These are phyloP conservation scores for Apiotrichum sp. DNA, from an alignment of 1,284 basidiomycete species.

Conservation along the genomic window DNA sequence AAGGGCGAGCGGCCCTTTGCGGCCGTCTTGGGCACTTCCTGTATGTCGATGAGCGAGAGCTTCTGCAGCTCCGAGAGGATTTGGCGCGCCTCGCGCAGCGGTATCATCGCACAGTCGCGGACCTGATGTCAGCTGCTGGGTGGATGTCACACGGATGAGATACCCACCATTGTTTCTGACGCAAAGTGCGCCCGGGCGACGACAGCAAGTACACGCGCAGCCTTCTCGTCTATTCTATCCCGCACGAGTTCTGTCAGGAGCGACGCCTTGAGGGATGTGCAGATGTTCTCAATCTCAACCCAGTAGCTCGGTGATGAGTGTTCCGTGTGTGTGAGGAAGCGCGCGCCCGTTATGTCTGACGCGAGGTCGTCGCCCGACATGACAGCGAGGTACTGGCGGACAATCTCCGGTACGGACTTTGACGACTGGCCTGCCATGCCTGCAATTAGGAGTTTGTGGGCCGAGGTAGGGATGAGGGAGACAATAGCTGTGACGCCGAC, in stretches of 20 bases:
- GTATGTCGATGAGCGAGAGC: slow-evolving; percentile 74
- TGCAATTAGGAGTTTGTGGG: slow-evolving; percentile 23
- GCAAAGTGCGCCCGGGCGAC: slow-evolving; percentile 86
- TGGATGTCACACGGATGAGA: not conserved
- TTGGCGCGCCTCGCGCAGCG: slow-evolving; percentile 77
- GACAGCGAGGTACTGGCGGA: slow-evolving; percentile 32
- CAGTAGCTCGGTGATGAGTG: slow-evolving; percentile 54
- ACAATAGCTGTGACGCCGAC: slow-evolving; percentile 34
- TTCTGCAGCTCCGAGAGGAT: slow-evolving; percentile 70
- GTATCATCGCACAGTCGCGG: slow-evolving; percentile 86
- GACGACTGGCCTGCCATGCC: slow-evolving; percentile 26
- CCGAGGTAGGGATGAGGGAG: slow-evolving; percentile 20
- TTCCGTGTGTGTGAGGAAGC: slow-evolving; percentile 57
- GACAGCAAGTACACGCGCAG: slow-evolving; percentile 75
- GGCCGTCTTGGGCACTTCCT: slow-evolving; percentile 81
- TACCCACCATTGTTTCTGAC: slow-evolving; percentile 82
- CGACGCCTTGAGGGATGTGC: slow-evolving; percentile 62
- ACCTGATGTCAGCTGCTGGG: slow-evolving; percentile 54
- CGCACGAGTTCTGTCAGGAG: slow-evolving; percentile 73
- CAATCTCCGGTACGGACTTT: slow-evolving; percentile 27
- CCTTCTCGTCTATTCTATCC: slow-evolving; percentile 78
- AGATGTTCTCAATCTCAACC: slow-evolving; percentile 75
- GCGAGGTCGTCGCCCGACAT: slow-evolving; percentile 36
- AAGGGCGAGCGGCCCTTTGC: slow-evolving; percentile 63
- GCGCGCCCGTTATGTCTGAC: slow-evolving; percentile 15